Evolutionary conservation across 495 filamentous ascomycete genomes (phyloP).

Genomic region (Penicillium lagena): DNA sequence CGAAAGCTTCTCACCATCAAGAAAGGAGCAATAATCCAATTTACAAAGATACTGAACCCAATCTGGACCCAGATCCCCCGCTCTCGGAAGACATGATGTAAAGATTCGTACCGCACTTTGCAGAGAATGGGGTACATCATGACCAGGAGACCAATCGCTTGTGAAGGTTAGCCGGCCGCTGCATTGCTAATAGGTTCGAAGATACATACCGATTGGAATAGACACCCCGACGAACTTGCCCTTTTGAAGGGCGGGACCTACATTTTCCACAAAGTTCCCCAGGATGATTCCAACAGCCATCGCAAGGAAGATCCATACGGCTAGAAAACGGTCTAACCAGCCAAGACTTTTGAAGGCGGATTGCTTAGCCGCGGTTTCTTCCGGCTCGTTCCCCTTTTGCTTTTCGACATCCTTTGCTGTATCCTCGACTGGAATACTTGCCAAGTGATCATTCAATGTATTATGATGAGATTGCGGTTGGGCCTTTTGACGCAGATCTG

Average conservation of each 20-base stretch:
- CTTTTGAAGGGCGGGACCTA: constrained; percentile 58
- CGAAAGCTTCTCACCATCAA: constrained; percentile 59
- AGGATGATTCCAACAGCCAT: constrained; percentile 78
- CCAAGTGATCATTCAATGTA: neutral
- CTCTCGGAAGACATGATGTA: constrained; percentile 61
- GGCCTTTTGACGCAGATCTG: constrained; percentile 1
- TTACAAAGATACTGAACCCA: constrained; percentile 68
- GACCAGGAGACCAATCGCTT: constrained; percentile 73
- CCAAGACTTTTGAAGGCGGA: constrained; percentile 52
- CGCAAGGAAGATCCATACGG: constrained; percentile 79
- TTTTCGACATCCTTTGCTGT: constrained; percentile 1
- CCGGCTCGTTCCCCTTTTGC: neutral
- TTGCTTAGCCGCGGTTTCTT: neutral
- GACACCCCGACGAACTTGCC: constrained; percentile 72
- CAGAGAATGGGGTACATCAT: constrained; percentile 97
- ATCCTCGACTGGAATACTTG: neutral
- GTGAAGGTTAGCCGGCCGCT: neutral
- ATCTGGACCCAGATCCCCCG: constrained; percentile 73
- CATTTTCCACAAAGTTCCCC: constrained; percentile 68
- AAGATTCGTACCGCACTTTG: constrained; percentile 79
- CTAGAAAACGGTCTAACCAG: constrained; percentile 70
- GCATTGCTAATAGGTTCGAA: neutral
- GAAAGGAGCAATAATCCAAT: constrained; percentile 87
- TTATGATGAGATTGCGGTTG: constrained; percentile 1
- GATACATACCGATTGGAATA: constrained; percentile 64